Percentiles rank a stretch among this genome's conserved stretches.
Evolutionary conservation across 2,329 filamentous ascomycete species (phyloP).

Genomic region (Penicillium sp.): DNA sequence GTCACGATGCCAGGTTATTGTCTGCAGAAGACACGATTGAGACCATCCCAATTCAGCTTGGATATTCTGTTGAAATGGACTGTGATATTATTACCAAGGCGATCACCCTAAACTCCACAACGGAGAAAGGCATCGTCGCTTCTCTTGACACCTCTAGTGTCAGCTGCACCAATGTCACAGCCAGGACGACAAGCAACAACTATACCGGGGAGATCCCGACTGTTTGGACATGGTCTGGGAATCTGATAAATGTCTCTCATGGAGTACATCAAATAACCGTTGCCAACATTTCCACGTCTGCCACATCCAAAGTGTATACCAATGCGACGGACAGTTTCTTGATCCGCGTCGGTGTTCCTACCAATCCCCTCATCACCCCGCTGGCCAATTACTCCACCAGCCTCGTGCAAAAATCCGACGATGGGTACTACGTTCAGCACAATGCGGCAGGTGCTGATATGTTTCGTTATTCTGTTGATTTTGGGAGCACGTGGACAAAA

Average conservation of each 20-base stretch:
- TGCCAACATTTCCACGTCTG: slow-evolving; percentile 52
- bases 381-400: slow-evolving; percentile 59
- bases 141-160: slow-evolving; percentile 47
- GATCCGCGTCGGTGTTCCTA: slow-evolving; percentile 56
- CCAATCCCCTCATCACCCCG: slow-evolving; percentile 62
- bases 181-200: slow-evolving; percentile 46
- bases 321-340: slow-evolving; percentile 61
- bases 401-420: slow-evolving; percentile 49
- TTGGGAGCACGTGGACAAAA: slow-evolving; percentile 58
- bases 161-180: slow-evolving; percentile 44
- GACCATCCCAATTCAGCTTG: slow-evolving; percentile 52
- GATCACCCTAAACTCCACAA: slow-evolving; percentile 56
- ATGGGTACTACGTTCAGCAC: slow-evolving; percentile 55
- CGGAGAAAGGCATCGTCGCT: slow-evolving; percentile 46
- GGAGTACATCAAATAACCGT: slow-evolving; percentile 61
- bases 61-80: slow-evolving; percentile 62
- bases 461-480: slow-evolving; percentile 64
- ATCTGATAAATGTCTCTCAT: slow-evolving; percentile 57
- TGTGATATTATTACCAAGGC: slow-evolving; percentile 54
- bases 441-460: slow-evolving; percentile 61
- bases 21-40: slow-evolving; percentile 51
- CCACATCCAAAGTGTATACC: slow-evolving; percentile 46
- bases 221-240: slow-evolving; percentile 55
- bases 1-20: slow-evolving; percentile 59
- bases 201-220: slow-evolving; percentile 56